Conservation (phyloP, 169 alveolate genomes). For the Cyclospora cayetanensis region DNA sequence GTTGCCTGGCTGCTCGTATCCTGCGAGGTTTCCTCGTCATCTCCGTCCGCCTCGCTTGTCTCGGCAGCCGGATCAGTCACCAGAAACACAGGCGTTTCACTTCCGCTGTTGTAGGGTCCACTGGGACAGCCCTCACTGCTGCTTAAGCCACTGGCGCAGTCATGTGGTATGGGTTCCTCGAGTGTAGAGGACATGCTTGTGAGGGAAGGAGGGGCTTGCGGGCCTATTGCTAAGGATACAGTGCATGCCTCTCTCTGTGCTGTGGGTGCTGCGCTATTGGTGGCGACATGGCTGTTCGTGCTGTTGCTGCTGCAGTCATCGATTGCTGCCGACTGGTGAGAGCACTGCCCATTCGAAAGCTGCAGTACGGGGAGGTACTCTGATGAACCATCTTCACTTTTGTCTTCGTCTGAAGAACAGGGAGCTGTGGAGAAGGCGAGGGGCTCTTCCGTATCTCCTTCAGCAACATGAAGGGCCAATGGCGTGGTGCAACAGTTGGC, state of each 20-base stretch:
- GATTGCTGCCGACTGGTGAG: background rate
- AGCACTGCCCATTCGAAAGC: background rate
- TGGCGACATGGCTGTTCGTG: background rate
- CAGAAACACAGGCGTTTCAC: too few relatives aligned
- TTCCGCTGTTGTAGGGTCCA: too few relatives aligned
- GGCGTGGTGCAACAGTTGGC: too few relatives aligned
- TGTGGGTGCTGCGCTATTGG: background rate
- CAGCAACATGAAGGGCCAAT: too few relatives aligned
- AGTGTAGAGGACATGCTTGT: background rate
- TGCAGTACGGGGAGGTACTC: background rate
- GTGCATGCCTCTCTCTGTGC: background rate
- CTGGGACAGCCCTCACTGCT: background rate
- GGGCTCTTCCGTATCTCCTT: background rate
- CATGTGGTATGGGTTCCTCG: background rate
- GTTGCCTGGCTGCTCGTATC: background rate
- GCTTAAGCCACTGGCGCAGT: background rate
- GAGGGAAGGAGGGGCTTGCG: background rate
- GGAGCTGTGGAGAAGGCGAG: conserved; percentile 15
- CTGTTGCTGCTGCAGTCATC: background rate
- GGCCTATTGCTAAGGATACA: background rate
- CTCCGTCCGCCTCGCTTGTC: background rate
- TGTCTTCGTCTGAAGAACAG: background rate
- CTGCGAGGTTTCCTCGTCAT: background rate
- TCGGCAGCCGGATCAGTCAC: background rate
- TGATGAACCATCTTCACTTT: background rate